These are phyloP conservation scores for Fraxinus albicans DNA, from an alignment of 305 asterid species.

Conservation along the genomic window DNA sequence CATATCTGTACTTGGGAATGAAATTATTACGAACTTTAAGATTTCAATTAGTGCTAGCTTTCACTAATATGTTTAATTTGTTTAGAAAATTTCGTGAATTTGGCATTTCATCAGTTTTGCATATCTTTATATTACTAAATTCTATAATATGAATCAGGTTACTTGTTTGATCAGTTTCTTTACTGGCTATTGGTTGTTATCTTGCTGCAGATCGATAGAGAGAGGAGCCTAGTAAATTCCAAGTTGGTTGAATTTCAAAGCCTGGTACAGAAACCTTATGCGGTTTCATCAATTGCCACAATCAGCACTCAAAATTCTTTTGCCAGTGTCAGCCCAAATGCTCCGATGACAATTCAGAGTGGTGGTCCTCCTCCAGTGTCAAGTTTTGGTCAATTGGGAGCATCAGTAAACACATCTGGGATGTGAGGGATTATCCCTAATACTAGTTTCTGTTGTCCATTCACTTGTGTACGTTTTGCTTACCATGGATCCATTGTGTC, in stretches of 20 bases:
- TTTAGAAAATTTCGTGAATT: neutral
- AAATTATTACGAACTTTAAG: neutral
- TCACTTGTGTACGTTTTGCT: slow-evolving; percentile 26
- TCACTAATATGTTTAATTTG: neutral
- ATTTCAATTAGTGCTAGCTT: neutral
- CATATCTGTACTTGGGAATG: slow-evolving; percentile 3
- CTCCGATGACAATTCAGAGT: slow-evolving; percentile 33
- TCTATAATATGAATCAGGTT: slow-evolving; percentile 1
- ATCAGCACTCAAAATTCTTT: slow-evolving; percentile 45
- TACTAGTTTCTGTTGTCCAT: slow-evolving; percentile 19
- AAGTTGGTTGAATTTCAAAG: slow-evolving; percentile 73
- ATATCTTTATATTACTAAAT: slow-evolving; percentile 14
- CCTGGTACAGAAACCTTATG: slow-evolving; percentile 52
- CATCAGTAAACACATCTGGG: slow-evolving; percentile 53
- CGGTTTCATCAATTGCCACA: slow-evolving; percentile 41
- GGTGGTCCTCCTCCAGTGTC: slow-evolving; percentile 54
- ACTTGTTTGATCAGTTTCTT: neutral
- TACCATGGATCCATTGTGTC: slow-evolving; percentile 25
- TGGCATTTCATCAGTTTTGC: neutral
- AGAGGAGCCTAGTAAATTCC: slow-evolving; percentile 64
- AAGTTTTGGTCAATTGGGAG: slow-evolving; percentile 66
- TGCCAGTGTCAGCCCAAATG: slow-evolving; percentile 29
- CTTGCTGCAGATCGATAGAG: slow-evolving; percentile 69
- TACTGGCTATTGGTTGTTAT: slow-evolving; percentile 24
- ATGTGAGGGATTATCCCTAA: slow-evolving; percentile 16